These are phyloP conservation scores for Corymbia calophylla DNA, from an alignment of 441 rosid species.

Conservation along the genomic window DNA sequence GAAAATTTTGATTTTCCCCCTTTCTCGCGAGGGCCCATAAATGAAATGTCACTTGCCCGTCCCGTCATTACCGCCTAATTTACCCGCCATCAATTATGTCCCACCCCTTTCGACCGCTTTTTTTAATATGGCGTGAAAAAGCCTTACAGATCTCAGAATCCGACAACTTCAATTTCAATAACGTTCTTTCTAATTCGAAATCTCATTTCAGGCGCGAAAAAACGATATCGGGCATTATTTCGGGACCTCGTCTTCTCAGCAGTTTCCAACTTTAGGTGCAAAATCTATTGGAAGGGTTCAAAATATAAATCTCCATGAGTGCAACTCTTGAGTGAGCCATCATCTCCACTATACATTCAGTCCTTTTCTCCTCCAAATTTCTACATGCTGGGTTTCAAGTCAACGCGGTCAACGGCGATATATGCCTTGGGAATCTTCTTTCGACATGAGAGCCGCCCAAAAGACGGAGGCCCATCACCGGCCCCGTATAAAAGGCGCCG, in stretches of 20 bases:
- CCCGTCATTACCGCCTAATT: background rate
- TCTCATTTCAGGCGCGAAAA: fast-evolving
- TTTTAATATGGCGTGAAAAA: background rate
- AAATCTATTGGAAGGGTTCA: background rate
- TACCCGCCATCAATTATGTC: background rate
- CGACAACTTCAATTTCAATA: fast-evolving
- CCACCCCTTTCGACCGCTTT: background rate
- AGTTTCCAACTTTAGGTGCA: background rate
- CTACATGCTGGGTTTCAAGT: background rate
- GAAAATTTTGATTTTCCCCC: background rate
- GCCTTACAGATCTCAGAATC: fast-evolving
- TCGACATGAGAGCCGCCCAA: background rate
- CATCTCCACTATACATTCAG: background rate
- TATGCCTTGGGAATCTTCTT: background rate
- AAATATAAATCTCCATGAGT: background rate
- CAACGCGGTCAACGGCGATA: background rate
- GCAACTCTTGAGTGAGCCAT: background rate
- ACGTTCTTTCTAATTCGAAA: background rate
- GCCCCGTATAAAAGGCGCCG: background rate
- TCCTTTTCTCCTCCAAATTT: background rate
- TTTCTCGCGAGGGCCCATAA: background rate
- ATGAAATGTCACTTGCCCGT: background rate
- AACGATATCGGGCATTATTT: background rate
- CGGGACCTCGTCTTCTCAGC: fast-evolving
- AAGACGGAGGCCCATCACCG: background rate